phyloP scores from a whole-genome alignment of 2,329 filamentous ascomycete genomes.

The Colletotrichum incanum region DNA sequence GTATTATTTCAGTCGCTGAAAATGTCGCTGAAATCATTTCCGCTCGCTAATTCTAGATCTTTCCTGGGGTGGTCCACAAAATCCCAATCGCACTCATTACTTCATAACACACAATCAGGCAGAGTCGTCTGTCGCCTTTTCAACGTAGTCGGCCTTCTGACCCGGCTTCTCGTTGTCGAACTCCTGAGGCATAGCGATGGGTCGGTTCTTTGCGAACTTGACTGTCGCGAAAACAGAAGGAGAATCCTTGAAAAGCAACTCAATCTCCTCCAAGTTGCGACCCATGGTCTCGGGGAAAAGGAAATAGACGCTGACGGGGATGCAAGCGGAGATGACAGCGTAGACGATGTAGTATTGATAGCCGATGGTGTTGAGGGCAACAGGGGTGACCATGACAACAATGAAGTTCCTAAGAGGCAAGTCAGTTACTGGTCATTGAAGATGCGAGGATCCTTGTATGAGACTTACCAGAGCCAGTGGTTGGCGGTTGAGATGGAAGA shows the following conservation, averaged over 20 bases:
- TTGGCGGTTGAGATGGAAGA: conserved; percentile 70
- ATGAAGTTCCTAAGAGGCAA: conserved; percentile 56
- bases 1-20: conserved; percentile 8
- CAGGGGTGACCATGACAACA: conserved; percentile 60
- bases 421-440: conserved; percentile 14
- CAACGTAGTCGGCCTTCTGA: conserved; percentile 47
- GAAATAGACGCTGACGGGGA: conserved; percentile 62
- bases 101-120: conserved; percentile 16
- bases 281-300: conserved; percentile 67
- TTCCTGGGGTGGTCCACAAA: conserved; percentile 12
- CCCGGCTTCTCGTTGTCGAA: conserved; percentile 46
- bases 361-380: conserved; percentile 65
- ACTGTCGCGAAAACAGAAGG: conserved; percentile 56
- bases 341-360: conserved; percentile 69
- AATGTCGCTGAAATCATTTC: conserved; percentile 34
- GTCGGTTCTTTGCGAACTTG: conserved; percentile 54
- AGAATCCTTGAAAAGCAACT: conserved; percentile 60
- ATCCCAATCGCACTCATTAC: conserved; percentile 10
- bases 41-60: conserved; percentile 32
- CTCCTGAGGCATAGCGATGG: conserved; percentile 52
- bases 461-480: conserved; percentile 61
- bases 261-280: conserved; percentile 63
- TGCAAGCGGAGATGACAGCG: conserved; percentile 61
- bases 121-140: conserved; percentile 41
- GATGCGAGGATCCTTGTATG: background rate